Percentiles rank a stretch among this genome's conserved stretches.
Evolutionary conservation across 2,329 filamentous ascomycete species (phyloP).

Genomic region (Nemania abortiva): DNA sequence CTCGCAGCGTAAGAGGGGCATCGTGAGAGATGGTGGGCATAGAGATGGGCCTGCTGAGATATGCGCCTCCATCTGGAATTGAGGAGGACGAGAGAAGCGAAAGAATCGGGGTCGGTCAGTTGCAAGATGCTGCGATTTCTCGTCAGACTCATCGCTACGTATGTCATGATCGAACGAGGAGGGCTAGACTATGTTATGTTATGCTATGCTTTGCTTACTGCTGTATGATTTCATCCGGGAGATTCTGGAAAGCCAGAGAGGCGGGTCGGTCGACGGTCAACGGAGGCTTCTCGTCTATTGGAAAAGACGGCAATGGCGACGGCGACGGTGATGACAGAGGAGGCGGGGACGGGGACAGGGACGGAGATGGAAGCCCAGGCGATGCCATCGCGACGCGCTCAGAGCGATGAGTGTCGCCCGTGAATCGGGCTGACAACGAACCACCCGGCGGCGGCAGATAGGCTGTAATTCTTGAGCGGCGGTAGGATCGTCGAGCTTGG

Average conservation of each 20-base stretch:
- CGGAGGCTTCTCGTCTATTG: constrained; percentile 37
- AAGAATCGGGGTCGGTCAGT: constrained; percentile 70
- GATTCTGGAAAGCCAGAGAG: constrained; percentile 62
- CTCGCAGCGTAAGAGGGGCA: constrained; percentile 70
- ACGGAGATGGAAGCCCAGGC: constrained; percentile 8
- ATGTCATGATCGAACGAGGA: constrained; percentile 12
- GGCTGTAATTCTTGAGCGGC: neutral
- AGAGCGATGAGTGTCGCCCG: constrained; percentile 3
- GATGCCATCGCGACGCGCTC: constrained; percentile 37
- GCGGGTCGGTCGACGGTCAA: constrained; percentile 21
- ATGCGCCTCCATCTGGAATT: constrained; percentile 74
- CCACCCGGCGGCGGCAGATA: neutral
- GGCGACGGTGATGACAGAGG: constrained; percentile 1
- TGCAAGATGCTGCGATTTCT: constrained; percentile 66
- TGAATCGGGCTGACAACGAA: constrained; percentile 19
- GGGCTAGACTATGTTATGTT: constrained; percentile 9
- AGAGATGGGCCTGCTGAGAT: constrained; percentile 73
- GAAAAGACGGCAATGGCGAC: constrained; percentile 10
- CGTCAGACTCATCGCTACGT: constrained; percentile 16
- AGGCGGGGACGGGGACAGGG: neutral
- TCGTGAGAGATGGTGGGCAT: constrained; percentile 70
- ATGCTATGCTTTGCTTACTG: constrained; percentile 60
- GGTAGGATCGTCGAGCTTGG: constrained; percentile 24
- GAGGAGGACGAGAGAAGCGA: constrained; percentile 74
- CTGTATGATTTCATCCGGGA: constrained; percentile 77